These are phyloP conservation scores for Coemansia biformis DNA, from an alignment of 192 early-diverging fungal genomes.

Conservation along the genomic window DNA sequence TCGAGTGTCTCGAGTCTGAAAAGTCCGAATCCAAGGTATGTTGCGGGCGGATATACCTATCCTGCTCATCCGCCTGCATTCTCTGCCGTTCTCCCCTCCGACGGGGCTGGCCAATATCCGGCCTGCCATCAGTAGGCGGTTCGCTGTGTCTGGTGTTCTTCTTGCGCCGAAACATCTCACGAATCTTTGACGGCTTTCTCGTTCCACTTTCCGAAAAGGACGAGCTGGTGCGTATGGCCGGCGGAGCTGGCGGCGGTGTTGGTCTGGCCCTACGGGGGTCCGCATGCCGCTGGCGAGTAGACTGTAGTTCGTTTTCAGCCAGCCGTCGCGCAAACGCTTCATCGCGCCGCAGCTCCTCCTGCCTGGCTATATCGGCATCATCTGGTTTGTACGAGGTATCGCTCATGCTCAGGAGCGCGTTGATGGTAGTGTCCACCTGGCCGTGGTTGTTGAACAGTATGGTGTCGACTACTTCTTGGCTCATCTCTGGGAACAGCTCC, in stretches of 20 bases:
- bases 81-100: no score
- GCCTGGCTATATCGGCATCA: constrained; percentile 3
- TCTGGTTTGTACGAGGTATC: constrained; percentile 39
- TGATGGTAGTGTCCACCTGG: constrained; percentile 9
- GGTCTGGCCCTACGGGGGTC: not conserved
- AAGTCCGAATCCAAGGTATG: constrained; percentile 40
- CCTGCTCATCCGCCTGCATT: not conserved
- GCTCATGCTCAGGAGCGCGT: constrained; percentile 25
- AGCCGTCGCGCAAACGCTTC: constrained; percentile 21
- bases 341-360: constrained; percentile 11
- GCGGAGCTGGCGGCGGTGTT: not conserved
- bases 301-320: constrained; percentile 21
- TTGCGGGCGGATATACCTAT: not conserved
- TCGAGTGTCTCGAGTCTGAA: constrained; percentile 6
- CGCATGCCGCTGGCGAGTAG: not conserved
- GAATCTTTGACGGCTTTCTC: constrained; percentile 20
- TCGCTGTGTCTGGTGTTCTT: constrained; percentile 3
- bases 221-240: not conserved
- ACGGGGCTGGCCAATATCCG: no score
- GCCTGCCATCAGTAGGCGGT: no score
- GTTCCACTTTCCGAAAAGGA: not conserved
- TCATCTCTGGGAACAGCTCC: constrained; percentile 39
- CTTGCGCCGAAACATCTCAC: constrained; percentile 27
- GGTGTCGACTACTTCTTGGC: constrained; percentile 22
- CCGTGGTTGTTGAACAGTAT: constrained; percentile 21